Evolutionary conservation across 805 yeast species (phyloP), one percentile per base, ranked within the genome.

Genomic region (Suhomyces vadensis): DNA sequence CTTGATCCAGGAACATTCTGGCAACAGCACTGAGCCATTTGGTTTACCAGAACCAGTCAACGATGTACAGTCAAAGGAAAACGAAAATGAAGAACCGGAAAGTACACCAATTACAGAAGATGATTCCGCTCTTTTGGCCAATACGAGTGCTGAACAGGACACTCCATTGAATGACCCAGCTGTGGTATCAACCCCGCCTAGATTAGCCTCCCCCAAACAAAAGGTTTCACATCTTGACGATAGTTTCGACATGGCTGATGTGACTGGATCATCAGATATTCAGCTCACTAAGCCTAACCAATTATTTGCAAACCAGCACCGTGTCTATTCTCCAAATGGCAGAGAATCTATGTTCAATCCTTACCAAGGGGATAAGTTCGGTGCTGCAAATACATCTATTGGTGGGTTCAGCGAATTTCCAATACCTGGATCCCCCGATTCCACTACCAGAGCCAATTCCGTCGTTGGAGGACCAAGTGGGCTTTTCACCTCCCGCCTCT

Each of bases 341-440:
- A 47, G 42, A 16, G 50, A 42, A 16, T 56, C 62, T 2, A 53
- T 55, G 52, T 60, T 60, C 42, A 54, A 60, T 39, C 66, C 70
- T 3, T 65, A 57, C 46, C 65, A 60, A 35, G 50, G 42, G 4
- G 53, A 44, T 9, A 41, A 29, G 6, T 27, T 27, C 16, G 31
- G n/a, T 27, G 29, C 20, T 6, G 20, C 11, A 25, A 38, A 38
- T 25, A 33, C 36, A 14, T 40, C 31, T 10, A 43, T 56, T 27
- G 59, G 53, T 33, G 56, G 61, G 13, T 65, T 68, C 37, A 68
- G 63, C 26, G 75, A 68, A 40, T 71, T 70, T 52, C 71, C 77
- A 3, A 70, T 71, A 20, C 77, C 77, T 3, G 73, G 74, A 1
- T 65, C 74, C 0, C 77, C 77, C 1, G 77, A 71, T 19, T 55